phyloP scores from a whole-genome alignment of 306 rosid species.

The Quercus parvula region DNA sequence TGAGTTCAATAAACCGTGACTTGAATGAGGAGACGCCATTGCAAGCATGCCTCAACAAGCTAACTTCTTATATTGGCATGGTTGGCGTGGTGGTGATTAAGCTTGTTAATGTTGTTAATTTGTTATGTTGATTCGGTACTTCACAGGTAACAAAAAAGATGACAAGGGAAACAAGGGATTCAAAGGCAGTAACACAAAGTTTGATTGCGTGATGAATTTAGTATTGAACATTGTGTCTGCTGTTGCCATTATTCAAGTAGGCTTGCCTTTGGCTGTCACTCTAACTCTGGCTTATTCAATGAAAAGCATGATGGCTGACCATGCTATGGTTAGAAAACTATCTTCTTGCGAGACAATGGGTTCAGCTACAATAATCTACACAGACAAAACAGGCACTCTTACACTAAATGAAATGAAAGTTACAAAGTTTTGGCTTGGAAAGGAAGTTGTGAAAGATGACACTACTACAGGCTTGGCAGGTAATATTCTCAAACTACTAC shows the following conservation, averaged over 20 bases:
- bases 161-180: constrained; percentile 1
- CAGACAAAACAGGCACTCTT: too few relatives aligned
- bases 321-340: constrained; percentile 27
- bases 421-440: too few relatives aligned
- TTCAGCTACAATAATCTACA: neutral
- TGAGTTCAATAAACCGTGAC: too few relatives aligned
- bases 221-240: constrained; percentile 10
- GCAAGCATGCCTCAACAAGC: too few relatives aligned
- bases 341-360: constrained; percentile 29
- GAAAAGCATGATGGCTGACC: constrained; percentile 24
- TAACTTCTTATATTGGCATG: constrained; percentile 3
- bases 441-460: too few relatives aligned
- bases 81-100: constrained; percentile 2
- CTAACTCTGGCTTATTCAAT: constrained; percentile 26
- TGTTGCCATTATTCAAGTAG: constrained; percentile 17
- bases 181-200: constrained; percentile 15
- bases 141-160: constrained; percentile 12
- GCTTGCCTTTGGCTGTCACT: constrained; percentile 19
- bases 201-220: constrained; percentile 4
- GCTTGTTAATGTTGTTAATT: neutral
- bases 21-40: too few relatives aligned
- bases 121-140: constrained; percentile 15
- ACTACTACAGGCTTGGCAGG: too few relatives aligned
- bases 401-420: too few relatives aligned
- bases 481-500: too few relatives aligned